A percentile compares a stretch with the other conserved stretches of the same genome.
Evolutionary conservation across 495 filamentous ascomycete species (phyloP).

Genomic region (Cudoniella acicularis): DNA sequence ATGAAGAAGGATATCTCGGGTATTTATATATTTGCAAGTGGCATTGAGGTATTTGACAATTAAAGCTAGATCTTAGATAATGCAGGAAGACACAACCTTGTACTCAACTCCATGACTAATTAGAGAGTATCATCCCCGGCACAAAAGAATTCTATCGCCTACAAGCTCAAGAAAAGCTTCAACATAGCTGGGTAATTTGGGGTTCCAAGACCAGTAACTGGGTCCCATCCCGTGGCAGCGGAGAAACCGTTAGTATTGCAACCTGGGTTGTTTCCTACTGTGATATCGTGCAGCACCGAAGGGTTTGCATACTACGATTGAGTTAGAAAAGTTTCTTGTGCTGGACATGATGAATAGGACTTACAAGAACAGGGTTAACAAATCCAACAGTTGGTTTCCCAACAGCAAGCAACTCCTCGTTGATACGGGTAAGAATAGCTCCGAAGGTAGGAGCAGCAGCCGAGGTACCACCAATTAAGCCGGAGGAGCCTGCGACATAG

Average conservation of each 20-base stretch:
- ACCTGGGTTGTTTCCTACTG: constrained; percentile 51
- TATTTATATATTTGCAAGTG: too few relatives aligned
- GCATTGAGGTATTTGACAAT: too few relatives aligned
- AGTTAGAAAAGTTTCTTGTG: not conserved
- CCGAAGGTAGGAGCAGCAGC: constrained; percentile 34
- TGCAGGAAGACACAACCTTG: too few relatives aligned
- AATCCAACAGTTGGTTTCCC: constrained; percentile 60
- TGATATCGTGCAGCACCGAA: constrained; percentile 58
- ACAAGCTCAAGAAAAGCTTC: constrained; percentile 38
- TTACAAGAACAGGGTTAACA: constrained; percentile 50
- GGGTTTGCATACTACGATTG: constrained; percentile 50
- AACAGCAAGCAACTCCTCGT: constrained; percentile 52
- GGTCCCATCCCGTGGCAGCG: constrained; percentile 59
- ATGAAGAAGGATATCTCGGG: too few relatives aligned
- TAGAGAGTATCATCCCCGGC: too few relatives aligned
- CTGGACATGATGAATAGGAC: not conserved
- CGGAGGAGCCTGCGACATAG: constrained; percentile 36
- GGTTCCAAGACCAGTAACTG: constrained; percentile 59
- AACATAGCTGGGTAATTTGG: constrained; percentile 36
- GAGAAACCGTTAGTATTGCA: constrained; percentile 55
- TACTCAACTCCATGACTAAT: too few relatives aligned
- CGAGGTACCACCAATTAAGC: constrained; percentile 50
- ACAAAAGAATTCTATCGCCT: too few relatives aligned
- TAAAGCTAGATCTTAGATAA: too few relatives aligned
- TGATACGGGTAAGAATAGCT: constrained; percentile 53